Evolutionary conservation across 2,329 filamentous ascomycete species (phyloP), one percentile per base, ranked within the genome.

Genomic region (Trichoderma koningiopsis): DNA sequence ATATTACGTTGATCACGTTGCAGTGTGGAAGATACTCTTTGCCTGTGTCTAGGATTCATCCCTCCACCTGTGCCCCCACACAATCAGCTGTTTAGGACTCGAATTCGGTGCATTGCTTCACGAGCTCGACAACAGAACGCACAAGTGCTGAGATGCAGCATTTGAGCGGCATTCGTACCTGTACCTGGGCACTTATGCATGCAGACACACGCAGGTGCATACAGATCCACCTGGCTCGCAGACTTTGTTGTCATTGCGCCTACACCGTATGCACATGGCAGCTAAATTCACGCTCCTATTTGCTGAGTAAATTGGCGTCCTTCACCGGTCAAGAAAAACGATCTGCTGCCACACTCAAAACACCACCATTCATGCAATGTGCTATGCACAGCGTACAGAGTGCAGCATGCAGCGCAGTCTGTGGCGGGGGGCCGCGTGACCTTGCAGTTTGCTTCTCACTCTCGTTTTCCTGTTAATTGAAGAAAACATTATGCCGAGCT

Each of bases 311-410:
- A 31, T 60, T 64, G 60, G 52, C 43, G 22, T 27, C 57, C 53
- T 55, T 40, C 24, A 69, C 61, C 68, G 68, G 68, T 69, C 59
- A 69, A 53, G 33, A 52, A 56, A 59, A 56, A 35, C 24, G 52
- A 6, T 57, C 16, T 37, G n/a, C 33, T 57, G 62, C 52, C 37
- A 57, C 35, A 14, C 37, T 37, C 53, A 65, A 43, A 35, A 52
- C 31, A 10, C 40, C 8, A 43, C 40, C 40, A 49, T 37, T 35
- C 47, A 65, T 65, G 62, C 62, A 65, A 13, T 13, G 49, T 43
- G 52, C 35, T 7, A 57, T 40, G 22, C 57, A 37, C 52, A 47
- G 53, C 62, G 31, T 31, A 29, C 27, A 31, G 52, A 29, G 6
- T 43, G 40, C 40, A 43, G 40, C 40, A 43, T 43, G 40, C 40